Percentiles rank a stretch among this genome's conserved stretches.
phyloP scores from a whole-genome alignment of 805 yeast species.

The Saccharomycopsis capsularis region DNA sequence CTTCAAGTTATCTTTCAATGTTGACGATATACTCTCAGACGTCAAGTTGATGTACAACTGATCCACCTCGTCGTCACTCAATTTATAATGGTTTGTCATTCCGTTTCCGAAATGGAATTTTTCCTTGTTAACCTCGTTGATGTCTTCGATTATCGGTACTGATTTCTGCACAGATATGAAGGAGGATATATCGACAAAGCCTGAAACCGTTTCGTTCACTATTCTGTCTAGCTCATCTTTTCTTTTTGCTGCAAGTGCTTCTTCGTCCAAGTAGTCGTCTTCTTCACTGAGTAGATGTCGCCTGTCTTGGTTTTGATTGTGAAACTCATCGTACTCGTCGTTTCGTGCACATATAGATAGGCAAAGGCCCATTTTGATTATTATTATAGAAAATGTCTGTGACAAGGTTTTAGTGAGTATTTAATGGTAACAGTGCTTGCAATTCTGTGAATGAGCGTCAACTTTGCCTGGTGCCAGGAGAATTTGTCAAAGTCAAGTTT shows the following conservation, averaged over 20 bases:
- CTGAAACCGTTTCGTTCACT: conserved; percentile 10
- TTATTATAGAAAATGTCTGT: no score
- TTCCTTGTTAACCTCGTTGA: neutral
- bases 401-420: no score
- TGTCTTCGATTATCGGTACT: conserved; percentile 2
- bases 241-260: conserved; percentile 1
- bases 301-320: neutral
- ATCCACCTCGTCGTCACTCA: neutral
- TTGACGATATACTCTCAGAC: neutral
- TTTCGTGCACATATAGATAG: conserved; percentile 9
- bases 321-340: neutral
- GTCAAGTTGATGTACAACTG: conserved; percentile 9
- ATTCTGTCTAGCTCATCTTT: conserved; percentile 13
- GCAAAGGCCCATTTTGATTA: conserved; percentile 10
- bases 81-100: conserved; percentile 4
- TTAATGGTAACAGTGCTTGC: no score
- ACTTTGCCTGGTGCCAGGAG: no score
- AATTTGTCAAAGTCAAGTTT: no score
- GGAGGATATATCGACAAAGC: conserved; percentile 14
- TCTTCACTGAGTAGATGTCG: neutral
- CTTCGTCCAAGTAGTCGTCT: conserved; percentile 6
- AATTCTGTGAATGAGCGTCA: no score
- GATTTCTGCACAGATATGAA: conserved; percentile 8
- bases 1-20: conserved; percentile 6
- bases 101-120: conserved; percentile 16